phyloP scores from a whole-genome alignment of 257 asterid species.

The Datura wrightii region DNA sequence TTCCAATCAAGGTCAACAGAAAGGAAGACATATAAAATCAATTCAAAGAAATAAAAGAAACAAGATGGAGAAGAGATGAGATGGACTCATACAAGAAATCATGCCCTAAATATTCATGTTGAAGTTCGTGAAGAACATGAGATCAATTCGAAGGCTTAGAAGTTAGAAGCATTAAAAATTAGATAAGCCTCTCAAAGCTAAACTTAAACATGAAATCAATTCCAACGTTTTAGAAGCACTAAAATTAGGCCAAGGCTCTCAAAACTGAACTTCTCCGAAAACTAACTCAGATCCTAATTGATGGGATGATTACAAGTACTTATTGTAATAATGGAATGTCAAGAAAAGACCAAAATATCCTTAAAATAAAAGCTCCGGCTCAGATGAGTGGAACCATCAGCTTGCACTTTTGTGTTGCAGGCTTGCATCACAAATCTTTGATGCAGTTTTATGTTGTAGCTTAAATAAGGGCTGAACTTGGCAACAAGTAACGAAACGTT shows the following conservation, averaged over 20 bases:
- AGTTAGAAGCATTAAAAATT: too few relatives aligned
- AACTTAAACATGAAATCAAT: too few relatives aligned
- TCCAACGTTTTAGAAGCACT: background rate
- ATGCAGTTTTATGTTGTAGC: background rate
- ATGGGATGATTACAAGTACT: background rate
- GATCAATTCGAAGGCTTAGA: background rate
- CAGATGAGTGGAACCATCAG: background rate
- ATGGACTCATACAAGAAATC: background rate
- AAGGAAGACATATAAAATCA: background rate
- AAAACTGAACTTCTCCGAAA: background rate
- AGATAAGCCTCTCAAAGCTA: too few relatives aligned
- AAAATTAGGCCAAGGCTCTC: constrained; percentile 15
- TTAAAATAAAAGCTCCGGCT: constrained; percentile 18
- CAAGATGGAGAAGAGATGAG: background rate
- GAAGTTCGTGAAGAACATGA: constrained; percentile 5
- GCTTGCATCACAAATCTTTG: too few relatives aligned
- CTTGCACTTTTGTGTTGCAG: background rate
- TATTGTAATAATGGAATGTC: background rate
- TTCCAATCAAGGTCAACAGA: background rate
- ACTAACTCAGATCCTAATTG: constrained; percentile 12
- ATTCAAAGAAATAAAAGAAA: constrained; percentile 13
- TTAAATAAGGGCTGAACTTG: background rate
- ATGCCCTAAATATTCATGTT: background rate
- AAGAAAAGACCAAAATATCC: background rate
- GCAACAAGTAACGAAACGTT: background rate